Evolutionary conservation across 2,329 filamentous ascomycete species (phyloP).

Genomic region (Taxawa tesnikishii): DNA sequence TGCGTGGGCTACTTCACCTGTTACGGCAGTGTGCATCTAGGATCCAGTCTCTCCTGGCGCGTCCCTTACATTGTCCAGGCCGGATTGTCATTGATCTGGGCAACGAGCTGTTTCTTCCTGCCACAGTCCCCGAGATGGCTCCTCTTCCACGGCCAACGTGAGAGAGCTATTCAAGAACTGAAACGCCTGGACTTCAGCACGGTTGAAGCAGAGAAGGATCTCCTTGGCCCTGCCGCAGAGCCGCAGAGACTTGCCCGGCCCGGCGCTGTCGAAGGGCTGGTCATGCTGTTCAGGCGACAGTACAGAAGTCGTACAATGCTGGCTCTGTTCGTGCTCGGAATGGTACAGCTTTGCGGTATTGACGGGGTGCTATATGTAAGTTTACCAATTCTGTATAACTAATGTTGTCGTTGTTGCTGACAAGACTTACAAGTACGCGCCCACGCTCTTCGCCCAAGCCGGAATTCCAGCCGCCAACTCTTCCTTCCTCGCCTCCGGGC

Average conservation of each 20-base stretch:
- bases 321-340: conserved; percentile 44
- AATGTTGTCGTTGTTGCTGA: no score
- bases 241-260: conserved; percentile 8
- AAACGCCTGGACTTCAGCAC: conserved; percentile 24
- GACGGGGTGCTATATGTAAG: conserved; percentile 49
- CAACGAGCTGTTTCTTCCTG: conserved; percentile 28
- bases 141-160: conserved; percentile 31
- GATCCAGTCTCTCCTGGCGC: conserved; percentile 41
- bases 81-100: conserved; percentile 26
- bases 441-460: conserved; percentile 44
- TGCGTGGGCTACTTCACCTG: conserved; percentile 47
- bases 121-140: conserved; percentile 49
- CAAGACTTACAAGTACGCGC: conserved; percentile 48
- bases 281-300: conserved; percentile 12
- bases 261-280: conserved; percentile 11
- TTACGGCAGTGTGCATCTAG: conserved; percentile 39
- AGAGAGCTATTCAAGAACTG: conserved; percentile 33
- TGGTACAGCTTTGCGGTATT: conserved; percentile 50
- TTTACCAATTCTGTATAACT: conserved; percentile 6
- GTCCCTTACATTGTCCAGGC: conserved; percentile 42
- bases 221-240: conserved; percentile 20
- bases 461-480: conserved; percentile 38
- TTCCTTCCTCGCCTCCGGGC: conserved; percentile 46
- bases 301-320: conserved; percentile 35
- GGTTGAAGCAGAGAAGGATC: conserved; percentile 35